Evolutionary conservation across 2,329 filamentous ascomycete genomes (phyloP).

Genomic region (Aspergillus sojae): DNA sequence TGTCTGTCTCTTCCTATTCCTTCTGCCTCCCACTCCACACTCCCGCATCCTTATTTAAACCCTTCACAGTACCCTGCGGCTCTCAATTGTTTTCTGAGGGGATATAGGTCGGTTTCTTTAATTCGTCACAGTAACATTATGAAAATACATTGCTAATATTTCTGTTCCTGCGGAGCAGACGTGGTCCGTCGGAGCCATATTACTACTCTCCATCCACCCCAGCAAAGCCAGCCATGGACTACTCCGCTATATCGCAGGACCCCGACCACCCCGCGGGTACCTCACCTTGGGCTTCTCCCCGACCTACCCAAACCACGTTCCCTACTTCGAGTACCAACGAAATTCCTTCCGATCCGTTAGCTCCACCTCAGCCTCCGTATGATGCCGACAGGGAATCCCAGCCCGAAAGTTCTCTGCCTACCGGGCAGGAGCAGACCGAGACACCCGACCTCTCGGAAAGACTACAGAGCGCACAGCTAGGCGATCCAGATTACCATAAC

Average conservation of each 20-base stretch:
- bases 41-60: not conserved
- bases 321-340: conserved; percentile 38
- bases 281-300: conserved; percentile 67
- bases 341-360: conserved; percentile 45
- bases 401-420: conserved; percentile 20
- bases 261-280: conserved; percentile 59
- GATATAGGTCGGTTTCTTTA: conserved; percentile 21
- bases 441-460: conserved; percentile 50
- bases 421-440: conserved; percentile 26
- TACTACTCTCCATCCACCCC: conserved; percentile 16
- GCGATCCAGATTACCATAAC: conserved; percentile 40
- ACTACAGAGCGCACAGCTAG: conserved; percentile 44
- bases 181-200: conserved; percentile 22
- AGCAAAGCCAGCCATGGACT: conserved; percentile 59
- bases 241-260: conserved; percentile 61
- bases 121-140: not conserved
- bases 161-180: conserved; percentile 20
- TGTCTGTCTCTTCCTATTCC: not conserved
- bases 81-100: conserved; percentile 10
- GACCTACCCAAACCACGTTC: conserved; percentile 49
- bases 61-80: not conserved
- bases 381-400: conserved; percentile 24
- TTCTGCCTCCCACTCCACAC: conserved; percentile 3
- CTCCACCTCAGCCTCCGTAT: conserved; percentile 40
- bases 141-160: conserved; percentile 11